Evolutionary conservation across 805 yeast genomes (phyloP).

Genomic region (Kuraishia capsulata): DNA sequence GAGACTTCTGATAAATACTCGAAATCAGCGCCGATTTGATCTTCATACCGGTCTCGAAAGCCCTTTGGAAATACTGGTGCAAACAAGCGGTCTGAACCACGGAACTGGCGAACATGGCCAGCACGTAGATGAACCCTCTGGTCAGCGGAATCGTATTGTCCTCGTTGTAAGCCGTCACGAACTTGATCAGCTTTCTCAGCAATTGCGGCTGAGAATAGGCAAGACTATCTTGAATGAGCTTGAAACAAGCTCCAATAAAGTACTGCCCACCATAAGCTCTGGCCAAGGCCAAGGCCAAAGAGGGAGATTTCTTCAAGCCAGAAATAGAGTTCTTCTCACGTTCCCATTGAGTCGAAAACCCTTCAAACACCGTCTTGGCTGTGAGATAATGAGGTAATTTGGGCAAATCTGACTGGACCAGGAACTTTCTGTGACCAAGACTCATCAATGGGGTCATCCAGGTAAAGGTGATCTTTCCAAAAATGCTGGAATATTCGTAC

Average conservation of each 20-base stretch:
- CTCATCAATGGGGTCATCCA: constrained; percentile 57
- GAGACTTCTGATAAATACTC: constrained; percentile 57
- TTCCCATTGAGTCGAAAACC: constrained; percentile 54
- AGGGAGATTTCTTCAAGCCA: constrained; percentile 14
- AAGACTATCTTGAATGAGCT: constrained; percentile 64
- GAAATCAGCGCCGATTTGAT: constrained; percentile 63
- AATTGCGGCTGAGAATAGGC: constrained; percentile 87
- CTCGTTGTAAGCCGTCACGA: constrained; percentile 41
- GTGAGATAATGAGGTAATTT: constrained; percentile 61
- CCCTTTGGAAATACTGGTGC: constrained; percentile 72
- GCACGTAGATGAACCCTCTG: constrained; percentile 56
- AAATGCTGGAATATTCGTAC: constrained; percentile 38
- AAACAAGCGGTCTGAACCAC: constrained; percentile 68
- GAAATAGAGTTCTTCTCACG: constrained; percentile 29
- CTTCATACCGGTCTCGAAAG: constrained; percentile 70
- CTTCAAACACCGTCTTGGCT: constrained; percentile 39
- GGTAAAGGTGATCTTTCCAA: constrained; percentile 40
- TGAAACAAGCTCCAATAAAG: constrained; percentile 61
- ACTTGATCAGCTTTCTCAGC: constrained; percentile 54
- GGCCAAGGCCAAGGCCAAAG: constrained; percentile 37
- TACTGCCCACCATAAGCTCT: constrained; percentile 71
- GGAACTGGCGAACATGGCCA: constrained; percentile 59
- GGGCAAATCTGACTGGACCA: constrained; percentile 60
- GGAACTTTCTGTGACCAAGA: constrained; percentile 36
- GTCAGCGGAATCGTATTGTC: constrained; percentile 49